Evolutionary conservation across 2,329 filamentous ascomycete genomes (phyloP).

Genomic region (Lecanicillium sp.): DNA sequence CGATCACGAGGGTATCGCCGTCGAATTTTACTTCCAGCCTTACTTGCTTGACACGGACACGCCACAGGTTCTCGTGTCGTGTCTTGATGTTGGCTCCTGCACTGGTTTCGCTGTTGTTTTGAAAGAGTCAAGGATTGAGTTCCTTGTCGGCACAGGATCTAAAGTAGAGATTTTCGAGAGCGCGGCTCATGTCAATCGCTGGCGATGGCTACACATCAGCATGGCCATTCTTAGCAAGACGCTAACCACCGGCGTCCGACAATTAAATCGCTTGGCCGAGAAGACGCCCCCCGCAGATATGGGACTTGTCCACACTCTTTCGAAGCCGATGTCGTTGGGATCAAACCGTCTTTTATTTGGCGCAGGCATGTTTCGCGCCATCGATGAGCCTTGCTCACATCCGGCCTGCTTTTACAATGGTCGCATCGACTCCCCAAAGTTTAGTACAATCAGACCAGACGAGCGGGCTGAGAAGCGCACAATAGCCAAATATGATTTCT

Average conservation of each 20-base stretch:
- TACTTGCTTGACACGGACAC: conserved; percentile 1
- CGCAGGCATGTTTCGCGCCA: conserved; percentile 1
- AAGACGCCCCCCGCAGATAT: conserved; percentile 1
- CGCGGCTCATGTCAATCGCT: neutral
- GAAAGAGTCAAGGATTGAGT: neutral
- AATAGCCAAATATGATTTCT: no score
- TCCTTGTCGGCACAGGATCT: neutral
- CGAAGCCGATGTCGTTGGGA: neutral
- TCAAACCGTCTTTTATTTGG: conserved; percentile 5
- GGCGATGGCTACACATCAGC: conserved; percentile 9
- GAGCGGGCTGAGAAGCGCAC: neutral
- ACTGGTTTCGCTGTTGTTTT: neutral
- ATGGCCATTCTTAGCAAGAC: conserved; percentile 6
- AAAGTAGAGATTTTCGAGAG: neutral
- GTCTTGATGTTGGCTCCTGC: neutral
- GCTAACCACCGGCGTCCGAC: conserved; percentile 4
- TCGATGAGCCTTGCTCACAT: neutral
- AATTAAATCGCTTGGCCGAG: conserved; percentile 7
- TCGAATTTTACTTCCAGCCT: conserved; percentile 2
- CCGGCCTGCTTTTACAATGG: conserved; percentile 13
- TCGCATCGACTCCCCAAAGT: conserved; percentile 12
- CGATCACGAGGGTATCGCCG: neutral
- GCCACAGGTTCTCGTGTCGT: neutral
- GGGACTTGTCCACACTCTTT: neutral
- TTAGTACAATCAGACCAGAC: conserved; percentile 14